Evolutionary conservation across 176 grass and related monocot species (phyloP), one percentile per base, ranked within the genome.

Genomic region (Triticum urartu): DNA sequence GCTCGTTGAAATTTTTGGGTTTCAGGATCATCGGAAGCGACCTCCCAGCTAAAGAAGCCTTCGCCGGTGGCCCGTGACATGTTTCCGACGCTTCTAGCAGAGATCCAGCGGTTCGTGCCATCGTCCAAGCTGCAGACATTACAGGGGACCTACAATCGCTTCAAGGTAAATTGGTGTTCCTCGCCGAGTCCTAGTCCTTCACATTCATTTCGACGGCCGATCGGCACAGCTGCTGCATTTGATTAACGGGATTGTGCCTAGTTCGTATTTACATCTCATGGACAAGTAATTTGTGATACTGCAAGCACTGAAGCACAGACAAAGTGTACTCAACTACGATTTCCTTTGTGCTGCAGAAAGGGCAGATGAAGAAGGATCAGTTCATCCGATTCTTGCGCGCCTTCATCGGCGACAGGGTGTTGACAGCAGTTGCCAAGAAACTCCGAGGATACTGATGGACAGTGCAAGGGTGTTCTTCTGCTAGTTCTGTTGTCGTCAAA

Each of bases 311-410:
- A 34, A 67, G 43, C 25, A 52, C 22, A 68, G 28, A 42, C 15
- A 33, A 59, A 39, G 15, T 71, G 34, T 59, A 50, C 59, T 26
- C 64, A 64, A 43, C 40, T 60, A 39, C 34, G 58, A 58, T 74
- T 13, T 8, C 68, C 79, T 83, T 26, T 88, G 22, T 84, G 28
- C 38, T 90, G 70, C 92, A 98, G 96, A 95, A 58, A 82, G 92
- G 88, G 20, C 91, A 88, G 72, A 88, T 98, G 2, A 89, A 73
- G 75, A 98, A 94, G 86, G 84, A 90, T 0, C 65, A 88, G 6
- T 98, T 98, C 88, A 91, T 95, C 48, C 85, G 79, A 17, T 90
- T 79, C 78, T 77, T 98, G 82, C 90, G 93, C 65, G 35, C 35
- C 3, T 64, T 77, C 58, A 64, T 86, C 60, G 96, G 94, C 24